Percentiles rank a stretch among this genome's conserved stretches.
These are phyloP conservation scores for Torulaspora quercuum DNA, from an alignment of 805 yeast genomes.

Conservation along the genomic window DNA sequence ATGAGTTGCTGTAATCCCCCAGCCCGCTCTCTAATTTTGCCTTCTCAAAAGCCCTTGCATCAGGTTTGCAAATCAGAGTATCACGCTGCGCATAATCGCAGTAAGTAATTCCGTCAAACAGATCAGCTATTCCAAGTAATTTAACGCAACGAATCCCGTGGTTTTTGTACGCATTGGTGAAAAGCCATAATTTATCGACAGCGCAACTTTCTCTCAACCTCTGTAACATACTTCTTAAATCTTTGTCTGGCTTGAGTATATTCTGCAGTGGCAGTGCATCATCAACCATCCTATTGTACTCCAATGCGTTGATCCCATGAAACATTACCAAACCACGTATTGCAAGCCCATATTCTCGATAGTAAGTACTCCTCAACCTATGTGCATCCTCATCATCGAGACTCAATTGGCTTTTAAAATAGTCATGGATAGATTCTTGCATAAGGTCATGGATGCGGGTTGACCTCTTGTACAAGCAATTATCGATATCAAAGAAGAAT, in stretches of 20 bases:
- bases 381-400: conserved; percentile 73
- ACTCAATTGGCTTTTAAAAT: conserved; percentile 62
- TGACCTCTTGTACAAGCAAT: conserved; percentile 77
- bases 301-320: conserved; percentile 77
- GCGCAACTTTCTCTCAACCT: conserved; percentile 44
- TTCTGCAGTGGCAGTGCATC: conserved; percentile 84
- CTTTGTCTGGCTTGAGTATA: conserved; percentile 61
- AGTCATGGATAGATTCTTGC: conserved; percentile 81
- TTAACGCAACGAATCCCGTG: conserved; percentile 81
- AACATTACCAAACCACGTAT: conserved; percentile 74
- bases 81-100: conserved; percentile 72
- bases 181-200: conserved; percentile 79
- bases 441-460: conserved; percentile 78
- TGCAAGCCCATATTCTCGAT: conserved; percentile 85
- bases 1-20: conserved; percentile 45
- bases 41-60: conserved; percentile 58
- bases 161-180: conserved; percentile 89
- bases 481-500: conserved; percentile 91
- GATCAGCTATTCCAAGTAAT: conserved; percentile 82
- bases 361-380: conserved; percentile 66
- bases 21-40: conserved; percentile 58
- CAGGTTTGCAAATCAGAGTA: conserved; percentile 86
- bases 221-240: conserved; percentile 51
- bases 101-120: conserved; percentile 89
- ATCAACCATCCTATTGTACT: conserved; percentile 84